Evolutionary conservation across 2,329 filamentous ascomycete genomes (phyloP).

Genomic region (Claviceps cyperi): DNA sequence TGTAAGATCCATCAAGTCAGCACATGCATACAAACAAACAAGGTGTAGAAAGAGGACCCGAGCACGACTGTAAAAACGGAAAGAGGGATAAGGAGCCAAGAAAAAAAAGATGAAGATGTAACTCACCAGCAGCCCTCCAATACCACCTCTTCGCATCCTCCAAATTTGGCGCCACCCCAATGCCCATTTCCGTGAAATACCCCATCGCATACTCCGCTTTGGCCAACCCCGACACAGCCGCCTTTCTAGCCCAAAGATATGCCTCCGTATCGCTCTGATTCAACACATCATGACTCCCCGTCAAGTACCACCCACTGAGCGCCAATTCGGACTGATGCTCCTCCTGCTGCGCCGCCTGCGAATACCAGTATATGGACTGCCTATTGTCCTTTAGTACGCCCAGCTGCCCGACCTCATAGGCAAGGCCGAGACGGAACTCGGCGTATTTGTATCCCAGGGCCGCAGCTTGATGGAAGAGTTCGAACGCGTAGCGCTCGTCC

Average conservation of each 20-base stretch:
- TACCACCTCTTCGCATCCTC: constrained; percentile 98
- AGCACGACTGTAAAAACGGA: background rate
- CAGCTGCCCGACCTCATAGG: constrained; percentile 78
- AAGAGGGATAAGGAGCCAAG: background rate
- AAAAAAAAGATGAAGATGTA: background rate
- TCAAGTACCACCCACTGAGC: constrained; percentile 86
- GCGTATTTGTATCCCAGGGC: constrained; percentile 90
- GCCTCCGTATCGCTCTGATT: constrained; percentile 91
- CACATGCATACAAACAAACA: background rate
- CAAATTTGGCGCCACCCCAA: constrained; percentile 70
- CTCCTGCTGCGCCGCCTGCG: constrained; percentile 74
- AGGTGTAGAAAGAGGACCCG: too few relatives aligned
- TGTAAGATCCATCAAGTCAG: constrained; percentile 20
- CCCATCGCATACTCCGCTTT: constrained; percentile 98
- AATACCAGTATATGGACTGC: constrained; percentile 87
- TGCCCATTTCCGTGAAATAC: constrained; percentile 91
- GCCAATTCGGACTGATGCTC: constrained; percentile 87
- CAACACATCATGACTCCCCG: constrained; percentile 73
- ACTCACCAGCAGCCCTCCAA: constrained; percentile 77
- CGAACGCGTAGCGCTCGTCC: constrained; percentile 69
- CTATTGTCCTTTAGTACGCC: constrained; percentile 72
- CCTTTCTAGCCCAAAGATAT: constrained; percentile 92
- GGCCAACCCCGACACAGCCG: constrained; percentile 69
- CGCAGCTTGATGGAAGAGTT: constrained; percentile 72
- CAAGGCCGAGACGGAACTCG: constrained; percentile 76